Base-by-base conservation (phyloP, 1,284 basidiomycete species). In the Melampsora americana region DNA sequence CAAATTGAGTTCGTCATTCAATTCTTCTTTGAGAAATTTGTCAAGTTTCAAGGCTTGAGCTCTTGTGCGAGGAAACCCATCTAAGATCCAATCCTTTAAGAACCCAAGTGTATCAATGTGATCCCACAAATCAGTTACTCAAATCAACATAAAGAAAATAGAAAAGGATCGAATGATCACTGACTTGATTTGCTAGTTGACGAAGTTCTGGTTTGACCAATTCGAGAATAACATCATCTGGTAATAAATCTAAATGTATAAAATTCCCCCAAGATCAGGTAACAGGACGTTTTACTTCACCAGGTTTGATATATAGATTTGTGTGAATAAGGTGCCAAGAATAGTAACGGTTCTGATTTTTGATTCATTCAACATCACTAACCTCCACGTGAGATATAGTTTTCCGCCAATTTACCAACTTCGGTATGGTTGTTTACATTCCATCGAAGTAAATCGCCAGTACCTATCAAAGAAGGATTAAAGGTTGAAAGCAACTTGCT, bases 1-100 rank as follows among this genome's bases (percentile, higher is more conserved):
- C 77, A 98, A 87, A 78, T 90, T 93, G 74, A 99, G 84, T 28
- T 84, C 84, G 81, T 79, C 70, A 3, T 83, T 81, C 67, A 74
- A 32, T 53, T 82, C 80, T 64, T 81, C 77, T 16, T 80, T 80
- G 50, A 86, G 79, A 14, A 84, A 82, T 5, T 80, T 68, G 78
- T 97, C 92, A 12, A 99, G 86, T 61, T 95, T 85, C 82, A 90
- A 85, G 0, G 92, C 95, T 84, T 99, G 95, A 20, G 88, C 89
- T 1, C 95, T 84, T 1, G 95, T 99, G 53, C 95, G 89, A 42
- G 95, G 95, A 82, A 99, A 99, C 5, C 95, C 95, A 81, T 99
- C 95, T 46, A 99, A 84, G 79, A 98, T 91, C 95, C 95, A 97
- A 81, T 92, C 89, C 87, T 78, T 60, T 12, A 5, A 42, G 23